Base-by-base conservation (phyloP, 2,329 filamentous ascomycete genomes). In the Ascocoryne sarcoides region DNA sequence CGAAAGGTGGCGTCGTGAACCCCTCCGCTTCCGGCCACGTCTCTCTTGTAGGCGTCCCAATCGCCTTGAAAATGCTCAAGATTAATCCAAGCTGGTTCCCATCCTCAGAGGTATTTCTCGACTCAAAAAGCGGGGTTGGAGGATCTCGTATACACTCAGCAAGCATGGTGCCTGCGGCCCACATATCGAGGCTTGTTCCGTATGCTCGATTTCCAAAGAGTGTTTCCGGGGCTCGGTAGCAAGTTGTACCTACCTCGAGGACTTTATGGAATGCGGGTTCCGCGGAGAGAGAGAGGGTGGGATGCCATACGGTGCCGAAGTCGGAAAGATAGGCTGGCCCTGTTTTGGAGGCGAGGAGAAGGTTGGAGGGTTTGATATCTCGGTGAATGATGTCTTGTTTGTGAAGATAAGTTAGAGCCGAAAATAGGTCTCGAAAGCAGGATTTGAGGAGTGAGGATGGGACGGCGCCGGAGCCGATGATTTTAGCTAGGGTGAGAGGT, bases 81-180 rank as follows among this genome's bases (percentile, higher is more conserved):
- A 98, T 90, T 37, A 98, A 68, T 0, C 86, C 84, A 29, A 98
- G 69, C 62, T 98, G 92, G 57, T 85, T 96, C 0, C 93, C 92
- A 37, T 96, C 73, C 52, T 94, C 86, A 44, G 75, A 69, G 0
- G 66, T 69, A 2, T 71, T 61, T 1, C 87, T 84, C 3, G 87
- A 85, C 58, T 92, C 82, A 52, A 98, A 96, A 1, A 96, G 68
- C 0, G 82, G 71, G n/a, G 45, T 65, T 32, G 65, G 77, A 51
- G 59, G 70, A 49, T 49, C 69, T 46, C 60, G 70, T 56, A 65
- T 79, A 57, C 61, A 84, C 62, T 96, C 89, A 4, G 87, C 84
- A 9, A 93, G 75, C 55, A 95, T 82, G 47, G 82, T 82, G 1
- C 93, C 92, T 0, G 83, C 73, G 3, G 80, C 84, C 92, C 93